A percentile compares a stretch with the other conserved stretches of the same genome.
Conservation (phyloP, 352 stramenopile species). For the Phytophthora litchii region DNA sequence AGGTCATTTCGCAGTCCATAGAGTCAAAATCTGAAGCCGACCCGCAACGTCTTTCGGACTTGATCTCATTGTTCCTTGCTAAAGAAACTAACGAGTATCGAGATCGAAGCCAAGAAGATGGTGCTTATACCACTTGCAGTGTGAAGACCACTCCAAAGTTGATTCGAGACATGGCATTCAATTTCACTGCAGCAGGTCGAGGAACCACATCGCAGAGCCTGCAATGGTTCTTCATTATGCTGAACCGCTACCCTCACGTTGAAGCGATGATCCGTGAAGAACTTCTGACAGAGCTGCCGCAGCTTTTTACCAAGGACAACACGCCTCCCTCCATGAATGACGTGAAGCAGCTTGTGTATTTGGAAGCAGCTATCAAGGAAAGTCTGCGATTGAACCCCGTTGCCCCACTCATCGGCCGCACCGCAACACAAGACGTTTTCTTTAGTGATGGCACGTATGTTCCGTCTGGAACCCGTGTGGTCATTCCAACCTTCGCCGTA, state of each 20-base stretch:
- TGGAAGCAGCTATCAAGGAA: slow-evolving; percentile 69
- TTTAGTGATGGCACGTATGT: slow-evolving; percentile 73
- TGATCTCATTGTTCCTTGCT: slow-evolving; percentile 52
- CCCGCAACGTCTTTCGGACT: slow-evolving; percentile 19
- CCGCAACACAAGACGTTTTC: slow-evolving; percentile 49
- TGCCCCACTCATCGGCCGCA: slow-evolving; percentile 56
- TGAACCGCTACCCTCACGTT: slow-evolving; percentile 61
- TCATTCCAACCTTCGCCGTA: slow-evolving; percentile 62
- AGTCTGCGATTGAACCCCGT: slow-evolving; percentile 70
- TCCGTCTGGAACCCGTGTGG: slow-evolving; percentile 48
- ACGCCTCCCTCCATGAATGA: slow-evolving; percentile 46
- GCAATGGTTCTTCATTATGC: slow-evolving; percentile 77
- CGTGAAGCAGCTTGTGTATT: slow-evolving; percentile 58
- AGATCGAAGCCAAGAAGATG: slow-evolving; percentile 15
- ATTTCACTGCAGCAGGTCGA: slow-evolving; percentile 71
- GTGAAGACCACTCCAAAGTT: slow-evolving; percentile 41
- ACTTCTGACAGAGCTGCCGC: slow-evolving; percentile 41
- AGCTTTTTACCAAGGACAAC: slow-evolving; percentile 32
- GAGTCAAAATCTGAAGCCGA: neutral
- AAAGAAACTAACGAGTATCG: slow-evolving; percentile 44
- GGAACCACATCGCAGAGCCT: slow-evolving; percentile 72
- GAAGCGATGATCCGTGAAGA: slow-evolving; percentile 57
- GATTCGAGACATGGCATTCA: slow-evolving; percentile 76
- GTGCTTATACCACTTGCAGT: neutral
- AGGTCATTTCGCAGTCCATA: too few relatives aligned